phyloP scores from a whole-genome alignment of 129 eudicot species.

The Glebionis coronaria region DNA sequence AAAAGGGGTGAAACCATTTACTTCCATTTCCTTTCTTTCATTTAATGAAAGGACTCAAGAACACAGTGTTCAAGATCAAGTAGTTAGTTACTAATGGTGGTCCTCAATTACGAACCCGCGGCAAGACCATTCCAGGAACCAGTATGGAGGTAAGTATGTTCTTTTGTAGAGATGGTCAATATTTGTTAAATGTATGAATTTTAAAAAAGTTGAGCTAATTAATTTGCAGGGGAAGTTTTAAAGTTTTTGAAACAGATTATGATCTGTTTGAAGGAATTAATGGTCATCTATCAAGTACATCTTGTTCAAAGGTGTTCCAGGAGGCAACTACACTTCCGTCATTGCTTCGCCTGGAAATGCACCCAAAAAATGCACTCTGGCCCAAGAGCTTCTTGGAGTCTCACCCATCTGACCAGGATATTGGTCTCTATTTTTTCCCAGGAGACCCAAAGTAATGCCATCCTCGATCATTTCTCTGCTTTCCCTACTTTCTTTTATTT shows the following conservation, averaged over 20 bases:
- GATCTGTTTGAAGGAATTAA: conserved; percentile 44
- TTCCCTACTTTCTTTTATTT: conserved; percentile 11
- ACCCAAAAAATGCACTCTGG: conserved; percentile 49
- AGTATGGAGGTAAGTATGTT: conserved; percentile 46
- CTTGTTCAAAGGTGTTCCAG: conserved; percentile 38
- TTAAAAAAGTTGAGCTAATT: too few relatives aligned
- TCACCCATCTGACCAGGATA: conserved; percentile 42
- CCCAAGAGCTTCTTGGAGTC: conserved; percentile 48
- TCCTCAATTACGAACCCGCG: conserved; percentile 15
- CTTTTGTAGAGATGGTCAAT: background rate
- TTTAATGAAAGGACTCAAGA: too few relatives aligned
- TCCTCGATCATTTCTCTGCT: conserved; percentile 1
- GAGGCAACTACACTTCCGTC: conserved; percentile 52
- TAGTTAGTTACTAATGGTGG: background rate
- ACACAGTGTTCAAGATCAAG: too few relatives aligned
- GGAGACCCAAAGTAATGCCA: conserved; percentile 35
- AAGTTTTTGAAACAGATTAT: conserved; percentile 27
- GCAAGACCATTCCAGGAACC: conserved; percentile 45
- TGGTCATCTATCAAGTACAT: conserved; percentile 57
- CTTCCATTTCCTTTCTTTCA: too few relatives aligned
- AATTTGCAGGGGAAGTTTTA: conserved; percentile 55
- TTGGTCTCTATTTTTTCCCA: conserved; percentile 65
- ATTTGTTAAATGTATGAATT: too few relatives aligned
- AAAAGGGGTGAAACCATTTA: too few relatives aligned
- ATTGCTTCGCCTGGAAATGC: conserved; percentile 46